Conservation (phyloP, 495 filamentous ascomycete species). For the Penicillium psychrofluorescens region DNA sequence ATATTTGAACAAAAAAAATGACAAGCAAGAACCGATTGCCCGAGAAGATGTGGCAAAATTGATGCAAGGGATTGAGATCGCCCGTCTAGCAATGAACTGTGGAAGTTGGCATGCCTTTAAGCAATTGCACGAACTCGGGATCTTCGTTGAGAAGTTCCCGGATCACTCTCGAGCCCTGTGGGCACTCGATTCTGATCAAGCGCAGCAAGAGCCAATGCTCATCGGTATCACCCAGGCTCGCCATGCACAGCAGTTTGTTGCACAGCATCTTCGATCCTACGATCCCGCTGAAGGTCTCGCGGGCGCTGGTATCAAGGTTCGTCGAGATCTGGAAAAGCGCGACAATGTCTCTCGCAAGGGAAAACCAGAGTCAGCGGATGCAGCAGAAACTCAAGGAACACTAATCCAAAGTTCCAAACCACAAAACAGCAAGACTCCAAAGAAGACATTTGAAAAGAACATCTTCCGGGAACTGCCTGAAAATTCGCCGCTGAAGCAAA, state of each 20-base stretch:
- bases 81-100: conserved; percentile 50
- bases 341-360: conserved; percentile 9
- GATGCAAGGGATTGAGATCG: conserved; percentile 52
- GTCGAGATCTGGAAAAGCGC: conserved; percentile 20
- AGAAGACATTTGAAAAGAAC: conserved; percentile 29
- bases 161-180: conserved; percentile 47
- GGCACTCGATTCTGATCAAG: conserved; percentile 46
- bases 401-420: conserved; percentile 16
- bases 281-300: conserved; percentile 47
- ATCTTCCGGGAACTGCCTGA: conserved; percentile 24
- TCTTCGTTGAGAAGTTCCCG: conserved; percentile 58
- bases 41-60: conserved; percentile 54
- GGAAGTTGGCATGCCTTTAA: conserved; percentile 58
- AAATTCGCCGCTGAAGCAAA: conserved; percentile 49
- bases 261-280: conserved; percentile 35
- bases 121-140: conserved; percentile 66
- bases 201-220: conserved; percentile 26
- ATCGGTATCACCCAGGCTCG: conserved; percentile 52
- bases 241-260: conserved; percentile 52
- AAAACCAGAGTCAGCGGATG: conserved; percentile 8
- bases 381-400: conserved; percentile 6
- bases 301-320: conserved; percentile 37
- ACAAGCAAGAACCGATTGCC: conserved; percentile 44
- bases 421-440: conserved; percentile 20
- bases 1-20: conserved; percentile 44